phyloP scores from a whole-genome alignment of 345 rosid species.

The thale cress (Arabidopsis thaliana) region TAIR10.1 NC_003074.8:543501-544000 shows the following conservation, averaged over 20 bases:
- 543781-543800: constrained; percentile 36
- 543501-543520: constrained; percentile 70
- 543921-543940: constrained; percentile 97
- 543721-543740: constrained; percentile 76
- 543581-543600: constrained; percentile 48
- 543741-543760: constrained; percentile 66
- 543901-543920: constrained; percentile 98
- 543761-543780: constrained; percentile 94
- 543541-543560: constrained; percentile 76
- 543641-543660: constrained; percentile 85
- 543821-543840: not conserved
- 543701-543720: constrained; percentile 97
- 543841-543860: constrained; percentile 55
- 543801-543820: constrained; percentile 6
- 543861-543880: constrained; percentile 96
- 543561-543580: constrained; percentile 70
- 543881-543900: constrained; percentile 81
- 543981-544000: constrained; percentile 93
- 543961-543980: constrained; percentile 94
- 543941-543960: constrained; percentile 96
- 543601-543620: constrained; percentile 67
- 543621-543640: constrained; percentile 67
- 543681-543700: constrained; percentile 79
- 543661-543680: constrained; percentile 60
- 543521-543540: constrained; percentile 54